Evolutionary conservation across 352 stramenopile genomes (phyloP), one percentile per base, ranked within the genome.

Genomic region (Salisapilia sapeloensis): DNA sequence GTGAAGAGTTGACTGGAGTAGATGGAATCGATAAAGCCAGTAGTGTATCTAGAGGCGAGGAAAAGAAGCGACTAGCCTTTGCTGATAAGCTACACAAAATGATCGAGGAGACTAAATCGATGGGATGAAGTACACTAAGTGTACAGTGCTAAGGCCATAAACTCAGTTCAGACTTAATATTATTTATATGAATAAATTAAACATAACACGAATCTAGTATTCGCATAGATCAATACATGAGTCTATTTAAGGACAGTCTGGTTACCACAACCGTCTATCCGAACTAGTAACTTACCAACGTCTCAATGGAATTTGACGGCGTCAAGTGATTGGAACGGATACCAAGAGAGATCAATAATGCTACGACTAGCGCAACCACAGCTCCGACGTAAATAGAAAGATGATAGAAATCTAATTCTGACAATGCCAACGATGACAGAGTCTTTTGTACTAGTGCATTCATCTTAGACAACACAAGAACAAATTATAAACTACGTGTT

Each of bases 81-180:
- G 72, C 72, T 7, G 69, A 89, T 29, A 89, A 89, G 25, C 39
- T 89, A 10, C 72, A 89, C 55, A 82, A 82, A 30, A 85, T 85
- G 72, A 89, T 89, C 35, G 72, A 89, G 35, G 80, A 81, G 33
- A 66, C 72, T 6, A 82, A 89, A 37, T 72, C 57, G 1, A 66
- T 55, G 8, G n/a, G n/a, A n/a, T n/a, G n/a, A n/a, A n/a, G n/a
- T n/a, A n/a, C n/a, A n/a, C n/a, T n/a, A n/a, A n/a, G n/a, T n/a
- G n/a, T n/a, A n/a, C n/a, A n/a, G n/a, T n/a, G n/a, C n/a, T n/a
- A n/a, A n/a, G n/a, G n/a, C n/a, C n/a, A n/a, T n/a, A n/a, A n/a
- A n/a, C n/a, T n/a, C n/a, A n/a, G n/a, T n/a, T n/a, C 14, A 31
- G 26, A 31, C 26, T 16, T 19, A 14, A 31, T 19, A 31, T 6